Evolutionary conservation across 78 protist genomes (phyloP), one percentile per base, ranked within the genome.

Genomic region (slime mould (Dictyostelium discoideum)): DNA sequence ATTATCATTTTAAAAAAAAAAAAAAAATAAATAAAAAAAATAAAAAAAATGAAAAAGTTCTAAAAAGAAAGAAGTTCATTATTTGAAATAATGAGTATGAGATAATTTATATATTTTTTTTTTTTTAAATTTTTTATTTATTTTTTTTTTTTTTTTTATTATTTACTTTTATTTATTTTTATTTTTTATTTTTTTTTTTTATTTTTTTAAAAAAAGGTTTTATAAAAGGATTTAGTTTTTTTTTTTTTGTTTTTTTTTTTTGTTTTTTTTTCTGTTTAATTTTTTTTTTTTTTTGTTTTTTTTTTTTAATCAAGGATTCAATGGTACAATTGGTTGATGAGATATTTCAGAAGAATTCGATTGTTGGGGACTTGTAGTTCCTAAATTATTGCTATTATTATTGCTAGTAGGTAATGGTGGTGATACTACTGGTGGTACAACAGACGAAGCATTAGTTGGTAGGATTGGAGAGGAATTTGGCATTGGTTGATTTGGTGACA

Each of bases 271-370:
- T 73, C 3, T 67, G 24, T 67, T 67, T n/a, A n/a, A n/a, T n/a
- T n/a, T 67, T 24, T 67, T 67, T 67, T 24, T 67, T 67, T 67
- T 24, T 67, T 67, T 24, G n/a, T 67, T 7, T 5, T 67, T 67
- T 24, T 67, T 67, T 67, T 24, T 67, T 67, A 67, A 24, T 67
- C 39, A 32, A n/a, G 79, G 79, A 73, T 73, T 73, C 79, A 73
- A 73, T 73, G 79, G 79, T 73, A 73, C 79, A 73, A 73, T 73
- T 73, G 79, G 79, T 73, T 73, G 79, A 13, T 24, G 44, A 5
- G 39, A 13, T 32, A 32, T 73, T 73, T 73, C 46, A 32, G 39
- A 32, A 73, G 37, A 13, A 11, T 26, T 24, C 14, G 79, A 29
- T 73, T 24, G 44, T 73, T 73, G 79, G 3, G 79, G 37, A 32